Evolutionary conservation across 2,329 filamentous ascomycete species (phyloP).

Genomic region (Dothistroma pini): DNA sequence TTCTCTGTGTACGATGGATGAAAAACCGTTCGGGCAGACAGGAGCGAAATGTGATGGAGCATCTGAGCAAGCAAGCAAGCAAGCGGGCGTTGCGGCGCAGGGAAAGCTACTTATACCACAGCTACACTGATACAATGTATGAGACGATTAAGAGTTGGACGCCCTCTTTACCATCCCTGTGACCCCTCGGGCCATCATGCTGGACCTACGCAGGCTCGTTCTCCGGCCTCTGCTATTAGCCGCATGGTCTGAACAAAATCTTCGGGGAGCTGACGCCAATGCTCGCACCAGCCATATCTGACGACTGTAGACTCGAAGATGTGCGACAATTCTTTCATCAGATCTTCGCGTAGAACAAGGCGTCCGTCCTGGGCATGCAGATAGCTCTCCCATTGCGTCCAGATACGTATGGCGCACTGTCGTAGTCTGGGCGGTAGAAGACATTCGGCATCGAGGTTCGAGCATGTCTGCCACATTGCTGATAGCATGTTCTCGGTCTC

Average conservation of each 20-base stretch:
- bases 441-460: constrained; percentile 10
- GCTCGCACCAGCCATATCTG: constrained; percentile 1
- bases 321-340: background rate
- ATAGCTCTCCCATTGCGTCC: constrained; percentile 17
- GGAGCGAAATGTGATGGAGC: background rate
- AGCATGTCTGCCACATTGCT: constrained; percentile 13
- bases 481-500: constrained; percentile 11
- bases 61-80: background rate
- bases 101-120: background rate
- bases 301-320: constrained; percentile 8
- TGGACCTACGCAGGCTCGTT: background rate
- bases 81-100: background rate
- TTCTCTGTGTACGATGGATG: background rate
- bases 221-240: background rate
- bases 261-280: background rate
- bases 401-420: constrained; percentile 13
- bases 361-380: constrained; percentile 7
- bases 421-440: constrained; percentile 4
- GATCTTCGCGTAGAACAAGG: background rate
- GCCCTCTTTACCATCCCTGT: too few relatives aligned
- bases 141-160: background rate
- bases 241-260: background rate
- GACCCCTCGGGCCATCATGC: background rate
- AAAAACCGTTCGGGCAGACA: background rate
- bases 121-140: background rate